Evolutionary conservation across 352 stramenopile species (phyloP).

Genomic region (Globisporangium polare): DNA sequence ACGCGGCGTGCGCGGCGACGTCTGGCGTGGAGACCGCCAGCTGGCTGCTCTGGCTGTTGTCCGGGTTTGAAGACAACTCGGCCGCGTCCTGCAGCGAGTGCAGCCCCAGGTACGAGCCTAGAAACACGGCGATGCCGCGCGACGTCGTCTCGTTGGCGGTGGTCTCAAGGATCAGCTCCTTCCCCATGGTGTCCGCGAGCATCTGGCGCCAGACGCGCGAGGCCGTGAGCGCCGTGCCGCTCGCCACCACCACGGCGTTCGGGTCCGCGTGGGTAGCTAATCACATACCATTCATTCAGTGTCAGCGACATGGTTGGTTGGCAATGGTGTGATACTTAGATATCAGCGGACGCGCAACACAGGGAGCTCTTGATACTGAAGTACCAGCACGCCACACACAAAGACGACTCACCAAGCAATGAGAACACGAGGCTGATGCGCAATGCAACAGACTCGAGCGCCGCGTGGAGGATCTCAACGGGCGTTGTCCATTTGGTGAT

Average conservation of each 20-base stretch:
- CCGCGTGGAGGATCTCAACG: conserved; percentile 85
- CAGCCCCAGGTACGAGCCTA: conserved; percentile 57
- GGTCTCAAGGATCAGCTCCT: conserved; percentile 64
- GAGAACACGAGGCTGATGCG: conserved; percentile 84
- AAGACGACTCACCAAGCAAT: conserved; percentile 51
- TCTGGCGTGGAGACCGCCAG: conserved; percentile 40
- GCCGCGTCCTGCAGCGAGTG: conserved; percentile 44
- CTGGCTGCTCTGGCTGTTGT: conserved; percentile 10
- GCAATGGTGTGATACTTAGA: background rate
- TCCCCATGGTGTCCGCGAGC: conserved; percentile 74
- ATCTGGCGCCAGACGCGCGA: conserved; percentile 88
- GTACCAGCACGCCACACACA: background rate
- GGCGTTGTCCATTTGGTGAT: conserved; percentile 90
- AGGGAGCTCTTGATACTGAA: background rate
- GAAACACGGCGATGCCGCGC: conserved; percentile 71
- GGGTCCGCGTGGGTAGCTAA: conserved; percentile 32
- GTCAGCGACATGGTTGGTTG: background rate
- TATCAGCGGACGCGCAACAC: background rate
- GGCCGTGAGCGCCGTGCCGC: conserved; percentile 71
- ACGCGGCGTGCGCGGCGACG: conserved; percentile 45
- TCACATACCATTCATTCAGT: background rate
- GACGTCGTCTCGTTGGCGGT: conserved; percentile 75
- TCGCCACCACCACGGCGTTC: conserved; percentile 64
- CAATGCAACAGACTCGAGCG: conserved; percentile 90
- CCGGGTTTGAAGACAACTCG: conserved; percentile 15